Conservation (phyloP, 441 rosid species). For the Syzygium malaccense region DNA sequence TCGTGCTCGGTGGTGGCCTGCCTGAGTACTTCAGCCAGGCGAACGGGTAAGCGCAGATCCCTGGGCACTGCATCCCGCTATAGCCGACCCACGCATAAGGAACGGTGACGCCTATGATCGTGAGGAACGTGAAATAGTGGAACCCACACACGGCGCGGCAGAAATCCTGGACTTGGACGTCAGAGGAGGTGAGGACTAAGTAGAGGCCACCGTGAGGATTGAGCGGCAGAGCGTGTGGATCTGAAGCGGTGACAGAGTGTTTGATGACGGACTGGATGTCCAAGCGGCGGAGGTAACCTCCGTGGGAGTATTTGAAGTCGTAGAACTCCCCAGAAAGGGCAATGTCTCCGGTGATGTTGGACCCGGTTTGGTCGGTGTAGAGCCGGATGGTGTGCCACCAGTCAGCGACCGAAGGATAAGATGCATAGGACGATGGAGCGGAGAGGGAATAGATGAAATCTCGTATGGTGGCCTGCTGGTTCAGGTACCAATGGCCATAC, state of each 20-base stretch:
- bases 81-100: conserved; percentile 66
- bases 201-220: conserved; percentile 47
- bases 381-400: conserved; percentile 56
- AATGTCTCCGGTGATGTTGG: conserved; percentile 40
- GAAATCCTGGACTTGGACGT: conserved; percentile 59
- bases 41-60: conserved; percentile 56
- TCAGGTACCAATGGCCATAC: conserved; percentile 55
- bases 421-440: conserved; percentile 17
- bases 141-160: conserved; percentile 60
- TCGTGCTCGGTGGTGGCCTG: conserved; percentile 23
- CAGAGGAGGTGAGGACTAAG: conserved; percentile 40
- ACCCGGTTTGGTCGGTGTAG: conserved; percentile 53
- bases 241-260: conserved; percentile 23
- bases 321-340: conserved; percentile 35
- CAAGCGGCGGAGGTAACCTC: conserved; percentile 34
- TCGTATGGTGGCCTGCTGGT: conserved; percentile 40
- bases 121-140: conserved; percentile 62
- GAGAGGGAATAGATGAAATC: conserved; percentile 52
- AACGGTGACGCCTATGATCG: conserved; percentile 35
- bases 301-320: conserved; percentile 46
- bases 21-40: conserved; percentile 42
- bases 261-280: conserved; percentile 47
- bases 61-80: conserved; percentile 50
- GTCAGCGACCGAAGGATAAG: conserved; percentile 51
- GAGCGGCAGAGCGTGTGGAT: conserved; percentile 28